phyloP scores from a whole-genome alignment of 495 filamentous ascomycete species.

The Trichoderma asperelloides region DNA sequence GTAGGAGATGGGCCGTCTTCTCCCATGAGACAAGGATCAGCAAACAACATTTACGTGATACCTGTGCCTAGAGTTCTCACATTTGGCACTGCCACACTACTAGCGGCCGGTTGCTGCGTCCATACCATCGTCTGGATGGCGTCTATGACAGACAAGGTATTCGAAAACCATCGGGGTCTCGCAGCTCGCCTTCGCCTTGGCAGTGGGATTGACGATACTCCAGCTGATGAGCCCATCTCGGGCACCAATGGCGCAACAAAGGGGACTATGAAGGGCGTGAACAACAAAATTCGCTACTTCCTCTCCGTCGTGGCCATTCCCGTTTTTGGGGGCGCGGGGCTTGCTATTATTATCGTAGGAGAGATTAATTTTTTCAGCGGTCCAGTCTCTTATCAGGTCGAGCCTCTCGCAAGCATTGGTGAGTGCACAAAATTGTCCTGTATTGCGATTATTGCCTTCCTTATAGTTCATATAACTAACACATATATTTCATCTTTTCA shows the following conservation, averaged over 20 bases:
- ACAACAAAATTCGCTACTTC: slow-evolving; percentile 32
- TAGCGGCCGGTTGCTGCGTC: slow-evolving; percentile 51
- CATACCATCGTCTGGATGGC: slow-evolving; percentile 47
- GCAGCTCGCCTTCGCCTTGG: slow-evolving; percentile 27
- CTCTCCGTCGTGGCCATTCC: slow-evolving; percentile 43
- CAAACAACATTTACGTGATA: slow-evolving; percentile 48
- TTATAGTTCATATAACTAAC: neutral
- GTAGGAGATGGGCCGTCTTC: slow-evolving; percentile 33
- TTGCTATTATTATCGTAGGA: slow-evolving; percentile 46
- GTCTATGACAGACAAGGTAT: slow-evolving; percentile 52
- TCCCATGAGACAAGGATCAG: slow-evolving; percentile 37
- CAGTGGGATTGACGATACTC: slow-evolving; percentile 18
- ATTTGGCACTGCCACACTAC: slow-evolving; percentile 44
- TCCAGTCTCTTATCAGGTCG: slow-evolving; percentile 43
- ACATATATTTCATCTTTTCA: neutral
- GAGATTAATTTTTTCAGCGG: slow-evolving; percentile 50
- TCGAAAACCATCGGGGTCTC: slow-evolving; percentile 46
- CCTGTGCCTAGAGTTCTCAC: slow-evolving; percentile 40
- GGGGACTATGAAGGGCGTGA: slow-evolving; percentile 38
- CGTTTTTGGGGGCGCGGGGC: slow-evolving; percentile 42
- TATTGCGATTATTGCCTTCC: neutral
- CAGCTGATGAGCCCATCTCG: slow-evolving; percentile 31
- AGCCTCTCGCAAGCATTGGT: slow-evolving; percentile 47
- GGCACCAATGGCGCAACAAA: slow-evolving; percentile 48
- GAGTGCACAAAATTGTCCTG: slow-evolving; percentile 14